Base-by-base conservation (phyloP, 164 flowering plant species). In the Vitis amurensis region DNA sequence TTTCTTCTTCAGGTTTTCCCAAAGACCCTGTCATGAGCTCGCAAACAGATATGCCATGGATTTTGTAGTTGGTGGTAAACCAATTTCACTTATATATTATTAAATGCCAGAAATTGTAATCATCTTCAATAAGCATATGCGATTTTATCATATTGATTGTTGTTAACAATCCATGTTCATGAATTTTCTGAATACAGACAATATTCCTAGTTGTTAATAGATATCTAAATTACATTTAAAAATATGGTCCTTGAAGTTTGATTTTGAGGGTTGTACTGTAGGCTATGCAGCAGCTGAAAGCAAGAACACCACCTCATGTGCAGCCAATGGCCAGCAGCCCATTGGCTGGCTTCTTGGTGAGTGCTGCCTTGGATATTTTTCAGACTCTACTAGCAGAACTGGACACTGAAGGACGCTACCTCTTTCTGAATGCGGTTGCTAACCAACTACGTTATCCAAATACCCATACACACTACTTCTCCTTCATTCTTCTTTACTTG, bases 401-500 rank as follows among this genome's bases (percentile, higher is more conserved):
- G 11, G 99, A 96, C 71, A 88, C 97, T 1, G 99, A 96, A 77
- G 99, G 99, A 7, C 93, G 99, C 31, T 96, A 93, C 77, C 91
- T 89, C 57, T 92, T 91, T 66, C 83, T 96, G 11, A 96, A 93
- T 84, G 99, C 99, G 3, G 74, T 92, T 79, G 98, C 97, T 9
- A 96, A 96, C 77, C 98, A 96, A 74, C 79, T 96, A 27, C 98
- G 98, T 68, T 96, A 93, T 74, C 99, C 99, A 10, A 96, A 96
- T 80, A 93, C 86, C 70, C 99, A 96, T 64, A 96, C 98, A 19
- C 99, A 92, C 71, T 96, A 84, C 80, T 96, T 89, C 84, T 93
- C 98, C 44, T 92, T 89, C 76, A 78, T 96, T 73, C 84, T 96
- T 47, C 97, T 96, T 51, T 88, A 84, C 81, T 77, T 96, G 66